Evolutionary conservation across 2,329 filamentous ascomycete genomes (phyloP), one percentile per base, ranked within the genome.

Genomic region (Boeremia lycopersici): DNA sequence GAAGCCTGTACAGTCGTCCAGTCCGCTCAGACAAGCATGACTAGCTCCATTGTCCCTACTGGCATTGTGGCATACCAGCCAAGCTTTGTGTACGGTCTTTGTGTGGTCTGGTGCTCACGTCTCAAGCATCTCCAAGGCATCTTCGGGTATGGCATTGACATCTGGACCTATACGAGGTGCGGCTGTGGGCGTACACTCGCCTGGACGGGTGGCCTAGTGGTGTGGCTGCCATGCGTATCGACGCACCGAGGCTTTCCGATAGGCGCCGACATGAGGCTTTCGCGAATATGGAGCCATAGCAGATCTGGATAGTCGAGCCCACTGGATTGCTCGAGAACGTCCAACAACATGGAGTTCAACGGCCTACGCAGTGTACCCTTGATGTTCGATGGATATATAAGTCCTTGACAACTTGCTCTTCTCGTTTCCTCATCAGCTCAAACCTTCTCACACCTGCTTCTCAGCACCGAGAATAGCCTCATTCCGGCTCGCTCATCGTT

Each of bases 401-500:
- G 30, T 49, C 25, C 29, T 48, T 11, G n/a, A 17, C 25, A 30
- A 46, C 31, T 13, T 41, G 52, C 49, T 35, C 25, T 25, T 25
- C 23, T 39, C 19, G 7, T 34, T 28, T 38, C 30, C 8, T 46
- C 6, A 40, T 53, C 40, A 50, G 45, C 35, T 46, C 52, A 59
- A 60, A 45, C 35, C 50, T 53, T 51, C 44, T 57, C 55, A 49
- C 44, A 55, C 17, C 17, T 51, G 47, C 46, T 59, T 54, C 47
- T 48, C 28, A 43, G 44, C 39, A 26, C 29, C 12, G 29, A 46
- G 29, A 52, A 30, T n/a, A 33, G 40, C 40, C 23, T 51, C 34
- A 29, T 26, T 15, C n/a, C 33, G 41, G 35, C 48, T 44, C n/a
- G 35, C 48, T 44, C n/a, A n/a, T 46, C 13, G n/a, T 28, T 36